These are phyloP conservation scores for Pilobolus umbonatus DNA, from an alignment of 192 early-diverging fungal genomes.

Conservation along the genomic window DNA sequence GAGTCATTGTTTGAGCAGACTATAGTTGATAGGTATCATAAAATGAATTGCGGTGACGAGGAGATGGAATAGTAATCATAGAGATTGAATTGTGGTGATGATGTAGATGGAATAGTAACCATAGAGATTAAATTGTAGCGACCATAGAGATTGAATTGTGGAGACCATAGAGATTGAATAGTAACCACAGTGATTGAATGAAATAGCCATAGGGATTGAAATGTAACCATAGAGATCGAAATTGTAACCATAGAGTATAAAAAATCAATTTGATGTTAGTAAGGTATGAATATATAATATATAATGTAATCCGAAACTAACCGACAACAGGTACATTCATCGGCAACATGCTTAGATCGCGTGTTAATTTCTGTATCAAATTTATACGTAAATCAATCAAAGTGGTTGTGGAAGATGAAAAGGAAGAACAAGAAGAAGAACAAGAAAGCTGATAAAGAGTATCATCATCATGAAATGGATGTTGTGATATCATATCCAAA, in stretches of 20 bases:
- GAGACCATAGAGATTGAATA: no score
- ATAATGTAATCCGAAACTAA: slow-evolving; percentile 5
- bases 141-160: no score
- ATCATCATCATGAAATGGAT: not conserved
- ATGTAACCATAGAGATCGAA: no score
- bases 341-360: slow-evolving; percentile 14
- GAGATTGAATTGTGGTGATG: no score
- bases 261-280: no score
- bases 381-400: not conserved
- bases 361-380: slow-evolving; percentile 8
- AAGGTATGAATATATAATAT: slow-evolving; percentile 3
- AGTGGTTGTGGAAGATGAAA: not conserved
- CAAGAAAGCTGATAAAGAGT: not conserved
- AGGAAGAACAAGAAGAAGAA: not conserved
- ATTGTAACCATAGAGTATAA: not conserved
- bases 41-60: no score
- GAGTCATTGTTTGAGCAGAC: slow-evolving; percentile 33
- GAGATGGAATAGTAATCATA: no score
- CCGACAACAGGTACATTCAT: slow-evolving; percentile 15
- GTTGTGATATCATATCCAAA: slow-evolving; percentile 4
- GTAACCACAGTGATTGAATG: no score
- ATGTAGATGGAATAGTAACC: no score
- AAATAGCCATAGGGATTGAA: no score
- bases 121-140: no score
- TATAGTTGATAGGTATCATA: slow-evolving; percentile 16